Conservation (phyloP, 2,329 filamentous ascomycete species). For the Hortaea werneckii region DNA sequence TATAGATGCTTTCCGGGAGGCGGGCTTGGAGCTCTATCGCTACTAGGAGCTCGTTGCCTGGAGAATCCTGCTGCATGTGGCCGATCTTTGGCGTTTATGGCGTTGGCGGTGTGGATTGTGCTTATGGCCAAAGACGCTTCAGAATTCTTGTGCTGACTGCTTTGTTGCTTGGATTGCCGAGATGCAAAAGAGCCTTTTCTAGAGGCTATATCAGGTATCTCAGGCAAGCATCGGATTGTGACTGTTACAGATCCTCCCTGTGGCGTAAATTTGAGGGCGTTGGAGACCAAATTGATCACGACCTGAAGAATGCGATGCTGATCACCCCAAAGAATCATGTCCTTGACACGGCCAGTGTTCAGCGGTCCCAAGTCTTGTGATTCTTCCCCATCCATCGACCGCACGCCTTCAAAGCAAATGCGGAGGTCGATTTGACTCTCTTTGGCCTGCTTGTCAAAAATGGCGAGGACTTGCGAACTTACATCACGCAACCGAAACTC, state of each 20-base stretch:
- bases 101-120: slow-evolving; percentile 28
- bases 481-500: slow-evolving; percentile 82
- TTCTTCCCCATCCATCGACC: slow-evolving; percentile 21
- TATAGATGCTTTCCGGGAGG: slow-evolving; percentile 55
- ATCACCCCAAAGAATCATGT: slow-evolving; percentile 88
- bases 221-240: slow-evolving; percentile 62
- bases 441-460: slow-evolving; percentile 81
- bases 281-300: slow-evolving; percentile 87
- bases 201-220: slow-evolving; percentile 38
- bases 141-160: slow-evolving; percentile 2
- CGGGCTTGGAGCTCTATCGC: slow-evolving; percentile 23
- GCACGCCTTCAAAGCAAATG: slow-evolving; percentile 56
- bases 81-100: slow-evolving; percentile 34
- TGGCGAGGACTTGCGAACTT: slow-evolving; percentile 68
- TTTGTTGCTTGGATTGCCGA: slow-evolving; percentile 10
- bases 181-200: slow-evolving; percentile 32
- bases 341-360: slow-evolving; percentile 56
- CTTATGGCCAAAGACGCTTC: slow-evolving; percentile 6
- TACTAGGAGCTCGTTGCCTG: not conserved
- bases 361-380: slow-evolving; percentile 37
- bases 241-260: slow-evolving; percentile 64
- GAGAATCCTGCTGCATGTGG: slow-evolving; percentile 13
- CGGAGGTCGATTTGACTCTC: slow-evolving; percentile 66
- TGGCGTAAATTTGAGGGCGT: slow-evolving; percentile 85
- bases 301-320: slow-evolving; percentile 84